phyloP scores from a whole-genome alignment of 75 land plant genomes.

The Pinus tabuliformis region DNA sequence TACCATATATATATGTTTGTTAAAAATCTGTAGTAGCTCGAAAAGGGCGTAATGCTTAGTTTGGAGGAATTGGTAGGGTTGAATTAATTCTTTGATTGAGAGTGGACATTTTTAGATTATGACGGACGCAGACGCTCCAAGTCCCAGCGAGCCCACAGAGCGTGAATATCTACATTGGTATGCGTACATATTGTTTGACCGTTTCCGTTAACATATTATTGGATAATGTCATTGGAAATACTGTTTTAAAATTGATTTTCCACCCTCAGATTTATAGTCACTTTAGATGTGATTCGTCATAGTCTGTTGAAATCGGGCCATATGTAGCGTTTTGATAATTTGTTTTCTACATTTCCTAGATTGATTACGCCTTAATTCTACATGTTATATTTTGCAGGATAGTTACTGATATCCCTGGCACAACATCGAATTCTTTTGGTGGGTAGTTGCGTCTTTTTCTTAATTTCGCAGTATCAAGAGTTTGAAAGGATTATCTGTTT shows the following conservation, averaged over 20 bases:
- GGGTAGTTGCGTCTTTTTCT: background rate
- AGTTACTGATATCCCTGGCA: background rate
- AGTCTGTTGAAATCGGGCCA: too few species aligned
- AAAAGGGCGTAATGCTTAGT: too few species aligned
- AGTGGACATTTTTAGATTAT: conserved; percentile 35
- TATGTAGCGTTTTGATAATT: background rate
- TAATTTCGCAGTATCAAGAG: too few species aligned
- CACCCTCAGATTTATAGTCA: too few species aligned
- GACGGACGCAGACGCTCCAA: conserved; percentile 82
- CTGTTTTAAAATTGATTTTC: too few species aligned
- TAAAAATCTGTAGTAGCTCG: background rate
- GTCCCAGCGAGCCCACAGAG: conserved; percentile 72
- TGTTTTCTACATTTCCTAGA: too few species aligned
- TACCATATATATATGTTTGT: too few species aligned
- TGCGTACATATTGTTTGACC: background rate
- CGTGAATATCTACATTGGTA: conserved; percentile 80
- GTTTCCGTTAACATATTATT: background rate
- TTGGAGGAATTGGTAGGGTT: background rate
- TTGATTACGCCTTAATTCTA: too few species aligned
- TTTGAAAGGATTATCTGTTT: too few species aligned
- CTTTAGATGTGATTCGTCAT: background rate
- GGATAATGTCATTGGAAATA: too few species aligned
- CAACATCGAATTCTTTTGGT: background rate
- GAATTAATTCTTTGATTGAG: background rate
- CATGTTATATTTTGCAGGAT: background rate